Conservation (phyloP, 306 rosid genomes). For the Oxytropis ochrocephala region DNA sequence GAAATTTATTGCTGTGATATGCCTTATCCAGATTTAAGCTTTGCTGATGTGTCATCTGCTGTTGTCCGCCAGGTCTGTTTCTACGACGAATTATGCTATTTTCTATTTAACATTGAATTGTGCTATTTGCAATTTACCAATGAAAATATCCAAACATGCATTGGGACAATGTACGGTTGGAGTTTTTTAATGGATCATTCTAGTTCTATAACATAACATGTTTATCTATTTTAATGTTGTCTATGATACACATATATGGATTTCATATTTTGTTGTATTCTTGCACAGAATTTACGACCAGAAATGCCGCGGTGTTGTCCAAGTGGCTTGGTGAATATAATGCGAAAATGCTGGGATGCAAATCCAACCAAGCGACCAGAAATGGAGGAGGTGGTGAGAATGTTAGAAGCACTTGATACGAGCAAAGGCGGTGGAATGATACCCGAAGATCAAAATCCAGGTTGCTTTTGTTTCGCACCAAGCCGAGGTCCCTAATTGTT, state of each 20-base stretch:
- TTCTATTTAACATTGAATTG: no score
- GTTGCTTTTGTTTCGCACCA: conserved; percentile 59
- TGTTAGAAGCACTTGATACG: conserved; percentile 73
- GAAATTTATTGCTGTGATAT: conserved; percentile 86
- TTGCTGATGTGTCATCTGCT: conserved; percentile 66
- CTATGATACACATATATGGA: background rate
- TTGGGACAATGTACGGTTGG: no score
- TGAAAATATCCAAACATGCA: no score
- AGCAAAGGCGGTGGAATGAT: conserved; percentile 95
- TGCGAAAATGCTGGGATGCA: conserved; percentile 80
- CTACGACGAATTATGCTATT: background rate
- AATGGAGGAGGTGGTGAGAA: conserved; percentile 69
- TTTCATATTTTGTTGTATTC: background rate
- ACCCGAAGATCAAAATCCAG: conserved; percentile 49
- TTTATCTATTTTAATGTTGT: background rate
- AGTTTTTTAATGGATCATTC: no score
- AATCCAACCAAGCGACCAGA: conserved; percentile 71
- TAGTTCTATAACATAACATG: background rate
- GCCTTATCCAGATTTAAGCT: conserved; percentile 80
- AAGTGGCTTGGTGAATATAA: conserved; percentile 38
- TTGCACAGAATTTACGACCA: conserved; percentile 64
- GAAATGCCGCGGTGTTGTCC: conserved; percentile 85
- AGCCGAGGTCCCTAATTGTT: conserved; percentile 54
- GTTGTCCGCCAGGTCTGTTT: conserved; percentile 62
- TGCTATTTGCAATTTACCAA: no score